Base-by-base conservation (phyloP, 768 basidiomycete genomes). In the Lactarius hengduanensis region DNA sequence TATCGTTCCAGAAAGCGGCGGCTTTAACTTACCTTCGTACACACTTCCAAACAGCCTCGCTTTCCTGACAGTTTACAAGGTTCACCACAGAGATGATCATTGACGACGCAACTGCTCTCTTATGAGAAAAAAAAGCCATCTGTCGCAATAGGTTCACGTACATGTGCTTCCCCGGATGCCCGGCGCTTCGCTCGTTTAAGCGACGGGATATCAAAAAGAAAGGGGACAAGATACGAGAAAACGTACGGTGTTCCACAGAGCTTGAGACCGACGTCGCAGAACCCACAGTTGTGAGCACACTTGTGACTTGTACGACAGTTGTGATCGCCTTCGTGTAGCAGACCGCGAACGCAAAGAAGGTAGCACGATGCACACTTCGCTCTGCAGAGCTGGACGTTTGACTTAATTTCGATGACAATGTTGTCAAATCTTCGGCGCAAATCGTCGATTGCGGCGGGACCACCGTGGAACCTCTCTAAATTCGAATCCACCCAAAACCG, bases 401-500 rank as follows among this genome's bases (percentile, higher is more conserved):
- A 74, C 64, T 75, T 79, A 64, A 87, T 68, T 45, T 83, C 82
- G 3, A 86, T 79, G 5, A 75, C 72, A 1, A 77, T 68, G 15
- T 61, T 76, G 18, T 83, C 80, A 59, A 84, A 80, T 3, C 74
- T 69, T 57, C 85, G 76, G 18, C 78, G 76, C 20, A 88, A 66
- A 2, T 76, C 76, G 36, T 80, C 80, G 6, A 86, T 78, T 45
- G 78, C 76, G 3, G 85, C 77, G 56, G 83, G 76, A 28, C 73
- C 75, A 0, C 59, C 66, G 41, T 78, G 76, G 72, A 87, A 87
- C 0, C 83, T 77, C 1, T 76, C 62, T 4, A 82, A 70, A 62
- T 88, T 88, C 6, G 76, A 72, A 1, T 74, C 72, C 11, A 88
- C 73, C 87, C 86, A 88, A 65, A 77, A 74, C 1, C 73, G 72